Evolutionary conservation across 1,284 basidiomycete genomes (phyloP), one percentile per base, ranked within the genome.

Genomic region (Rhodotorula mucilaginosa): DNA sequence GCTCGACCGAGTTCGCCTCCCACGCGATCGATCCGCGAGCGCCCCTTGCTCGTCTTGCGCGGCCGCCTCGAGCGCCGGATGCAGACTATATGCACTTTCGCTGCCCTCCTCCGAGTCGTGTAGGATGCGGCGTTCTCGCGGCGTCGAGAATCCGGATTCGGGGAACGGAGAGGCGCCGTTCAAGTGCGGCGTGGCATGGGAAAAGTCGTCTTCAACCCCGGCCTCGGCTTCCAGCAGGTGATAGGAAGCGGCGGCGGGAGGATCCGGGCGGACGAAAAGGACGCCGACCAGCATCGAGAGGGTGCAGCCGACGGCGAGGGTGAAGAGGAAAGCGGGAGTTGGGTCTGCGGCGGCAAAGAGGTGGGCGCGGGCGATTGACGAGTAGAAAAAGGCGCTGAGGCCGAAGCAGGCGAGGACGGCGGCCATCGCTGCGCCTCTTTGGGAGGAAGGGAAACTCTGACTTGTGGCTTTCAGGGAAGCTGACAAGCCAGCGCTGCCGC

Each of bases 361-460:
- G 12, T 76, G 76, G 29, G 64, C 64, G 47, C 65, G 69, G 7
- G 69, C 60, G 21, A 46, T 78, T 51, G 46, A 75, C 44, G 71
- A 70, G 49, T 73, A 82, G 66, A 81, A 76, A 62, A 81, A 81
- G 2, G 81, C 81, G 62, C 77, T 78, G 12, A 82, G 72, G 3
- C 81, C 81, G 63, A 81, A 82, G 10, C 79, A 79, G 6, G 77
- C 77, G 49, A 82, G 72, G 19, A 81, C 81, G 31, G 79, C 62
- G n/a, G 80, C 80, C n/a, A 81, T 81, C 1, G 81, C 80, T 0
- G 79, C 75, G 4, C 80, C 81, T 62, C 81, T 72, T 3, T 64
- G 26, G 39, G 65, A 52, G 21, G 66, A 64, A 16, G 68, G 44
- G 23, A 75, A 75, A 4, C 64, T 62, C 61, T 64, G 57, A 23